Evolutionary conservation across 306 rosid species (phyloP).

Genomic region (Inga oerstediana): DNA sequence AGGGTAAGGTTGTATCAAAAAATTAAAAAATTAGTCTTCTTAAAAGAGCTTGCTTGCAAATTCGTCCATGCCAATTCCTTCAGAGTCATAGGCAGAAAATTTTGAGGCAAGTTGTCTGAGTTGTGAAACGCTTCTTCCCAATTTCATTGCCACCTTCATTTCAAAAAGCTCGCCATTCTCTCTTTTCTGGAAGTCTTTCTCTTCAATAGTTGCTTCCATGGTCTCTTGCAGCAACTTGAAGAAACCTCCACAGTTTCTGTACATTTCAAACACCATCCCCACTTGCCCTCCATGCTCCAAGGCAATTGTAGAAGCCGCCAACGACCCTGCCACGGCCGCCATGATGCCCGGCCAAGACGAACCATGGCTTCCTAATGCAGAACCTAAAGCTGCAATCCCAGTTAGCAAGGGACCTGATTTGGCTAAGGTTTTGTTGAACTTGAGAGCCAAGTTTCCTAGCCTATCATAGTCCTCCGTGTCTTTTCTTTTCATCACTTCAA

Average conservation of each 20-base stretch:
- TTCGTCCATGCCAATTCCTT: background rate
- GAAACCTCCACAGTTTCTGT: background rate
- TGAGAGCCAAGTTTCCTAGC: background rate
- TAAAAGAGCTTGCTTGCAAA: background rate
- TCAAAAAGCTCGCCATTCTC: background rate
- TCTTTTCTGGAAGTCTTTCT: background rate
- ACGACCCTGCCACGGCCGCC: background rate
- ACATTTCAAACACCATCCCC: background rate
- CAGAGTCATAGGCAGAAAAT: background rate
- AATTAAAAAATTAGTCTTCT: background rate
- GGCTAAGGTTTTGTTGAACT: background rate
- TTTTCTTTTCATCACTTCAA: background rate
- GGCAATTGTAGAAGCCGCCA: background rate
- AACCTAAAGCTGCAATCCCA: slow-evolving; percentile 1
- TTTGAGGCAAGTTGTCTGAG: background rate
- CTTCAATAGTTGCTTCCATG: background rate
- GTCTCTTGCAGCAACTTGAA: background rate
- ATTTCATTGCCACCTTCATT: background rate
- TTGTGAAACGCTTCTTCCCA: background rate
- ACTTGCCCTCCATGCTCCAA: background rate
- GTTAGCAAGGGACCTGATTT: background rate
- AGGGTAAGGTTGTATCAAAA: background rate
- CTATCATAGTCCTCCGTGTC: background rate
- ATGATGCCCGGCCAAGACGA: background rate
- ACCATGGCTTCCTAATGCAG: background rate